Conservation (phyloP, 345 rosid genomes). For the Noccaea caerulescens region DNA sequence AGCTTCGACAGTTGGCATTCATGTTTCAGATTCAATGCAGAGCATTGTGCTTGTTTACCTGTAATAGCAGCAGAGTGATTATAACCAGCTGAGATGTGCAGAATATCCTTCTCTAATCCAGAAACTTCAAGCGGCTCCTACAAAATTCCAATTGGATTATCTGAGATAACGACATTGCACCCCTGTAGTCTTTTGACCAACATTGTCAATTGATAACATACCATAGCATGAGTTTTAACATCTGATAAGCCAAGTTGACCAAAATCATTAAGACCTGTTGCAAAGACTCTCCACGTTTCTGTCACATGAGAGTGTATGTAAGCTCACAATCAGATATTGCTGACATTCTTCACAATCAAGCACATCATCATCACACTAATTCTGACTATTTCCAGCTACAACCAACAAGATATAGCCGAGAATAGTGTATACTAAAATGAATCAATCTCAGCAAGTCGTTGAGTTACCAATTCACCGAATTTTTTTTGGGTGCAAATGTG, state of each 20-base stretch:
- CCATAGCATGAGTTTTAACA: slow-evolving; percentile 53
- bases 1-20: background rate
- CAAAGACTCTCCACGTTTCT: slow-evolving; percentile 82
- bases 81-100: slow-evolving; percentile 83
- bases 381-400: background rate
- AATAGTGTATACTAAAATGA: background rate
- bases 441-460: background rate
- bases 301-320: slow-evolving; percentile 39
- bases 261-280: slow-evolving; percentile 88
- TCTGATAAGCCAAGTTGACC: slow-evolving; percentile 81
- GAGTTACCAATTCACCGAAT: slow-evolving; percentile 8
- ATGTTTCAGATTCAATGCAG: background rate
- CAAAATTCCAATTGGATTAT: slow-evolving; percentile 11
- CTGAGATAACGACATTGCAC: slow-evolving; percentile 16
- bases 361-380: background rate
- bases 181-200: slow-evolving; percentile 1
- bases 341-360: background rate
- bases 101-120: slow-evolving; percentile 64
- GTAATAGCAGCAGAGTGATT: slow-evolving; percentile 91
- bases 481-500: no score
- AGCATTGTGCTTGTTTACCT: slow-evolving; percentile 47
- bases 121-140: slow-evolving; percentile 81
- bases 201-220: slow-evolving; percentile 42
- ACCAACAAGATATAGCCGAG: slow-evolving; percentile 9
- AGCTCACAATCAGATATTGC: slow-evolving; percentile 29